Conservation (phyloP, 371 early-diverging fungal species). For the Rhizomucor pusillus region DNA sequence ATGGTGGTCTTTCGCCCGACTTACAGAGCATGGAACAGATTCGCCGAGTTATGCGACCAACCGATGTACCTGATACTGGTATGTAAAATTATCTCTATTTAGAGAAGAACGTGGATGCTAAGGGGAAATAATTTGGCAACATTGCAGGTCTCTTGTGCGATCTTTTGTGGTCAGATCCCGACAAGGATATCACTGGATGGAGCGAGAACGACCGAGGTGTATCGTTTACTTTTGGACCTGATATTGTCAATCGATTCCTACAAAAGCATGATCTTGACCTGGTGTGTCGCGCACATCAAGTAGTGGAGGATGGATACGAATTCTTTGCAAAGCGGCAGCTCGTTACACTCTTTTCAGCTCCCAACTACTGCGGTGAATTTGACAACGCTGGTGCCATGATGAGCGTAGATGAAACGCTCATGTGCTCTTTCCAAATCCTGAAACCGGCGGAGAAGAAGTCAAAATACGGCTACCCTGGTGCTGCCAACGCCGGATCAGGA, state of each 20-base stretch:
- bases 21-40: conserved; percentile 89
- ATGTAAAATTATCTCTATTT: conserved; percentile 23
- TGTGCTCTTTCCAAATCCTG: conserved; percentile 84
- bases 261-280: conserved; percentile 90
- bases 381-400: conserved; percentile 98
- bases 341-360: conserved; percentile 94
- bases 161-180: conserved; percentile 96
- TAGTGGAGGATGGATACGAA: conserved; percentile 95
- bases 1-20: conserved; percentile 95
- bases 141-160: conserved; percentile 83
- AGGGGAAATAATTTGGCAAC: conserved; percentile 3
- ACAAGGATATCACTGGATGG: conserved; percentile 85
- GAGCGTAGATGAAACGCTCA: conserved; percentile 94
- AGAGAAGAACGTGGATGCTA: not conserved
- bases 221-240: conserved; percentile 84
- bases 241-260: conserved; percentile 85
- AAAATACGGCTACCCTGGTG: conserved; percentile 46
- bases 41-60: conserved; percentile 85
- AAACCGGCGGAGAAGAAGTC: conserved; percentile 68
- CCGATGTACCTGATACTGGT: conserved; percentile 94
- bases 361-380: conserved; percentile 96
- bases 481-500: no score
- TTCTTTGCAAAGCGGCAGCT: conserved; percentile 93
- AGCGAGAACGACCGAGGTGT: conserved; percentile 93
- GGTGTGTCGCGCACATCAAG: conserved; percentile 96